These are phyloP conservation scores for Ilyonectria robusta DNA, from an alignment of 2,329 filamentous ascomycete species.

Conservation along the genomic window DNA sequence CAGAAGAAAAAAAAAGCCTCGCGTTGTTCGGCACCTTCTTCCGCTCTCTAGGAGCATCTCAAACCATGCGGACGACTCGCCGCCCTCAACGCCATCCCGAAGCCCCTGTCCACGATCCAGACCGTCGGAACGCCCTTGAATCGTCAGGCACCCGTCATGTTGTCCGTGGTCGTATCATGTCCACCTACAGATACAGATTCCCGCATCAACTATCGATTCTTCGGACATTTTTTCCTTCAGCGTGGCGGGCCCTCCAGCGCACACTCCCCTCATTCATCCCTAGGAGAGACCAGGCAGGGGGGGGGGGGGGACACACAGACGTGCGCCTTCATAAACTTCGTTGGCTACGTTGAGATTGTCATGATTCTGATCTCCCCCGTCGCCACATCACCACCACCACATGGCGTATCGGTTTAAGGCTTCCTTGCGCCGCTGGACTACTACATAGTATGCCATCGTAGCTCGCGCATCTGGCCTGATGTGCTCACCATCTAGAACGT, in stretches of 20 bases:
- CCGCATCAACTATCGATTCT: conserved; percentile 22
- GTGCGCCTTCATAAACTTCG: neutral
- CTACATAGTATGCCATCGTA: neutral
- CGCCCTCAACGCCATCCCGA: neutral
- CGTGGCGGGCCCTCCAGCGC: neutral
- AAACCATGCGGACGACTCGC: neutral
- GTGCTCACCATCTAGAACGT: conserved; percentile 18
- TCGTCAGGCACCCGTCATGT: conserved; percentile 4
- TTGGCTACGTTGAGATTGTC: neutral
- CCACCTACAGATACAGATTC: neutral
- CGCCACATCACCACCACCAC: conserved; percentile 14
- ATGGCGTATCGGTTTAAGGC: neutral
- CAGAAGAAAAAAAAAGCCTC: neutral
- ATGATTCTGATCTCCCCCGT: neutral
- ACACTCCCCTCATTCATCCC: no score
- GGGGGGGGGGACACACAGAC: neutral
- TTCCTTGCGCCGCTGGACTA: conserved; percentile 1
- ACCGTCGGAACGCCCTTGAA: neutral
- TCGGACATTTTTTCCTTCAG: conserved; percentile 14
- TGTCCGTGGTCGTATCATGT: conserved; percentile 19
- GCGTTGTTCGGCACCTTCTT: neutral
- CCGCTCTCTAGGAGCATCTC: neutral
- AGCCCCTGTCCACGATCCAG: neutral
- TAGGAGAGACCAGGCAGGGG: neutral
- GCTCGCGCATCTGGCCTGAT: conserved; percentile 16